These are phyloP conservation scores for Fusarium temperatum DNA, from an alignment of 2,329 filamentous ascomycete species.

Conservation along the genomic window DNA sequence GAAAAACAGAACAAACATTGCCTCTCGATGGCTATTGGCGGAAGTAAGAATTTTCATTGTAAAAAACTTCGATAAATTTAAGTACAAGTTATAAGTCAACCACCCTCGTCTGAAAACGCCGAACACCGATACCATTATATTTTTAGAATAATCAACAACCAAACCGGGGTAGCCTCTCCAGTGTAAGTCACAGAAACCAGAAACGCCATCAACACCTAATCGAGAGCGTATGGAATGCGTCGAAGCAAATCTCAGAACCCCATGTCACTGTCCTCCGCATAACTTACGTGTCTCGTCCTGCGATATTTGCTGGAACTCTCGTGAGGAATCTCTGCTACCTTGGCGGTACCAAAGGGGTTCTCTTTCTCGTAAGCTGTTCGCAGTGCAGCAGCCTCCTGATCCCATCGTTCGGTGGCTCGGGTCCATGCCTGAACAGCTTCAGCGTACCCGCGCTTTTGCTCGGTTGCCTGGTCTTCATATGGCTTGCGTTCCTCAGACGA, in stretches of 20 bases:
- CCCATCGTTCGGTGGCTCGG: constrained; percentile 74
- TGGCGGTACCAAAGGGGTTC: constrained; percentile 52
- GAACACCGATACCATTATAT: constrained; percentile 4
- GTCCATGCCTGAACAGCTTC: constrained; percentile 68
- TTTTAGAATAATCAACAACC: neutral
- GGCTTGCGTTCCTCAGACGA: constrained; percentile 75
- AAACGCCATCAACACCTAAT: constrained; percentile 17
- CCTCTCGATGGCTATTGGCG: neutral
- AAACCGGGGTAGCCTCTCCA: neutral
- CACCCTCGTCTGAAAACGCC: constrained; percentile 23
- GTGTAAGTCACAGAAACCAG: constrained; percentile 2
- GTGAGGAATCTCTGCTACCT: constrained; percentile 35
- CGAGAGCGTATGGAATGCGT: constrained; percentile 6
- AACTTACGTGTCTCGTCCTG: constrained; percentile 50
- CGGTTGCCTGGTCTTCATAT: constrained; percentile 77
- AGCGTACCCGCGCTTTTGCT: constrained; percentile 73
- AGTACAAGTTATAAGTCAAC: neutral
- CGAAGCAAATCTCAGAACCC: constrained; percentile 27
- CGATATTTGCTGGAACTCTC: constrained; percentile 46
- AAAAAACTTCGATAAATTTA: constrained; percentile 2
- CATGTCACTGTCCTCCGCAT: constrained; percentile 48
- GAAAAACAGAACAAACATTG: constrained; percentile 14
- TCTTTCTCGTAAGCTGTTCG: constrained; percentile 61
- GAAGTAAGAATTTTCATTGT: neutral
- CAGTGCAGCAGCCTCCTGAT: constrained; percentile 68